A percentile compares a stretch with the other conserved stretches of the same genome.
These are phyloP conservation scores for Apiotrichum akiyoshidainum DNA, from an alignment of 1,284 basidiomycete genomes.

Conservation along the genomic window DNA sequence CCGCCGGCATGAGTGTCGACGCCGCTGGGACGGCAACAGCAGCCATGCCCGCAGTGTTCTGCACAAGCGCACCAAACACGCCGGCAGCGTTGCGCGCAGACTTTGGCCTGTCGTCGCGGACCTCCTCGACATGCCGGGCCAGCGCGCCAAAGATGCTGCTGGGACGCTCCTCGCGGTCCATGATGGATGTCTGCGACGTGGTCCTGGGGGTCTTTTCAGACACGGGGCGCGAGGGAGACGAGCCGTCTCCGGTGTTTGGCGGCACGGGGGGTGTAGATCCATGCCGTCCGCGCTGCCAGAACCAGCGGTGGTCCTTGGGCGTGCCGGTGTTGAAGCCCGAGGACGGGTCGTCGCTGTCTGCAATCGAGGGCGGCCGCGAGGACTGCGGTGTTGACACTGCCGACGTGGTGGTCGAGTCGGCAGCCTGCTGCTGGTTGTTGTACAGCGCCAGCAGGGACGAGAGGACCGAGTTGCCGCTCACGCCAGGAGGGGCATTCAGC, in stretches of 20 bases:
- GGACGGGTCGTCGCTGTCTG: constrained; percentile 10
- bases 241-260: background rate
- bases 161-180: constrained; percentile 9
- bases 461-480: constrained; percentile 42
- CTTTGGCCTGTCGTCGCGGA: constrained; percentile 53
- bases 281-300: constrained; percentile 3
- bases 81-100: constrained; percentile 61
- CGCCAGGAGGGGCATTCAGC: constrained; percentile 15
- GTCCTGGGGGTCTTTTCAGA: background rate
- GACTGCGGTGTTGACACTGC: constrained; percentile 33
- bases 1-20: constrained; percentile 61
- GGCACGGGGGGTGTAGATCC: background rate
- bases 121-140: constrained; percentile 22
- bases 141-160: constrained; percentile 17
- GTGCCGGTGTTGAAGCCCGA: constrained; percentile 19
- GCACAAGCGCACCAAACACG: constrained; percentile 69
- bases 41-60: constrained; percentile 64
- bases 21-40: constrained; percentile 61
- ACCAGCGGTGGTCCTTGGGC: constrained; percentile 16
- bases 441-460: constrained; percentile 47
- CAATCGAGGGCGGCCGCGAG: constrained; percentile 32
- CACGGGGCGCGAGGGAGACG: background rate
- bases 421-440: constrained; percentile 33
- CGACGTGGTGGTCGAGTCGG: constrained; percentile 30
- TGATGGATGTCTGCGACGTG: constrained; percentile 8